These are phyloP conservation scores for Ustilago bromivora DNA, from an alignment of 1,284 basidiomycete genomes.

Conservation along the genomic window DNA sequence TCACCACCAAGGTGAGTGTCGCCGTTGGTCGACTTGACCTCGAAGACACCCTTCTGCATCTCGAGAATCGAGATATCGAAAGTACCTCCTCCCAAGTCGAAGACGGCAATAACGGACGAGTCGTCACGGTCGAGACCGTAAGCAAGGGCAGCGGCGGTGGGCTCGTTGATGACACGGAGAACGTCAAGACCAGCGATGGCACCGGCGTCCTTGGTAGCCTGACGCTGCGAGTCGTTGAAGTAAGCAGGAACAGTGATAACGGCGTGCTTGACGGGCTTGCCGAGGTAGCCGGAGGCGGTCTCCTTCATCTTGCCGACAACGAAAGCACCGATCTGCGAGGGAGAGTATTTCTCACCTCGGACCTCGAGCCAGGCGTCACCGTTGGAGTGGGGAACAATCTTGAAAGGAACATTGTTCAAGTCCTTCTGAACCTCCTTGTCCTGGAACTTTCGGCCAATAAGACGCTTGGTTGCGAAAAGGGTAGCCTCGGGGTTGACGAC, in stretches of 20 bases:
- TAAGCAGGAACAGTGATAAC: slow-evolving; percentile 97
- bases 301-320: slow-evolving; percentile 93
- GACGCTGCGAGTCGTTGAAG: slow-evolving; percentile 98
- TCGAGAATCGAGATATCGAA: slow-evolving; percentile 98
- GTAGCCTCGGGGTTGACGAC: slow-evolving; percentile 85
- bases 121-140: slow-evolving; percentile 75
- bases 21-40: slow-evolving; percentile 99
- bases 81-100: slow-evolving; percentile 93
- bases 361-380: slow-evolving; percentile 81
- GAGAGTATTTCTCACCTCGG: slow-evolving; percentile 75
- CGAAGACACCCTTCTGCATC: slow-evolving; percentile 99
- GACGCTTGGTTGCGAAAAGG: slow-evolving; percentile 85
- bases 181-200: slow-evolving; percentile 97
- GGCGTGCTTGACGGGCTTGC: slow-evolving; percentile 89
- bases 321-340: slow-evolving; percentile 80
- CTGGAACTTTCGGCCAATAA: slow-evolving; percentile 92
- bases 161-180: slow-evolving; percentile 98
- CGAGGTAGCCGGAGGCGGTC: slow-evolving; percentile 90
- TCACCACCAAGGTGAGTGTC: slow-evolving; percentile 99
- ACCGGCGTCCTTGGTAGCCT: slow-evolving; percentile 97
- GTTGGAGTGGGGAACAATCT: slow-evolving; percentile 78
- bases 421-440: slow-evolving; percentile 95
- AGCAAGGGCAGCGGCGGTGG: slow-evolving; percentile 95
- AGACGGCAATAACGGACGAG: slow-evolving; percentile 81
- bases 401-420: slow-evolving; percentile 79